Evolutionary conservation across 1,284 basidiomycete species (phyloP), one percentile per base, ranked within the genome.

Genomic region (Sphaerobolus stellatus): DNA sequence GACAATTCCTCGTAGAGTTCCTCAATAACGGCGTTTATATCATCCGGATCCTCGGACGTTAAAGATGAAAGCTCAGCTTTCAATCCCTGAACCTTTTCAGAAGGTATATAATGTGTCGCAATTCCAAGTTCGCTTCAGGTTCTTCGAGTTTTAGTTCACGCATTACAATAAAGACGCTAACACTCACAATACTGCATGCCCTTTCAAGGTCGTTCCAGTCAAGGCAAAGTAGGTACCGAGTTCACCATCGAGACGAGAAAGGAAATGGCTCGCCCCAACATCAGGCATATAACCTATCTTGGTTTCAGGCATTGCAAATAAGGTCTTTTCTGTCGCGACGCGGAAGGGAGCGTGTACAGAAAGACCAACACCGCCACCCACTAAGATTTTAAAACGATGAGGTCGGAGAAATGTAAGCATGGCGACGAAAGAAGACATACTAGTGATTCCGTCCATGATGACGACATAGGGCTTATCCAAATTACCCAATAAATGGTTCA

Each of bases 291-390:
- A 90, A 38, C 91, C 94, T 60, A 96, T 95, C 68, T 91, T 93
- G 22, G 92, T 92, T 74, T 98, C 94, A 31, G 97, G 97, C 96
- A 99, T 99, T n/a, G 94, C 90, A 67, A 95, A 92, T 1, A 81
- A 59, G 1, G 96, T 98, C 43, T 90, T 90, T 70, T 98, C 94
- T 3, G 97, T 98, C 3, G 95, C 95, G 56, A 99, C 82, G 58
- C 97, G 82, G 73, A 99, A 94, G 0, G 87, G 83, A 4, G 94
- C 95, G 59, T 91, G 85, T n/a, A 90, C 84, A 29, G 86, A 82
- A 51, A 99, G 82, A 46, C 97, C 97, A 30, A 92, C 92, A 48
- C 97, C 97, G 55, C 97, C 97, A 38, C 97, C 97, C 90, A 98
- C 94, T 94, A 30, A 14, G 41, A 44, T 18, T 33, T 9, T 50